Percentiles rank a stretch among this genome's conserved stretches.
Evolutionary conservation across 2,329 filamentous ascomycete species (phyloP).

Genomic region (Aureobasidium pullulans): DNA sequence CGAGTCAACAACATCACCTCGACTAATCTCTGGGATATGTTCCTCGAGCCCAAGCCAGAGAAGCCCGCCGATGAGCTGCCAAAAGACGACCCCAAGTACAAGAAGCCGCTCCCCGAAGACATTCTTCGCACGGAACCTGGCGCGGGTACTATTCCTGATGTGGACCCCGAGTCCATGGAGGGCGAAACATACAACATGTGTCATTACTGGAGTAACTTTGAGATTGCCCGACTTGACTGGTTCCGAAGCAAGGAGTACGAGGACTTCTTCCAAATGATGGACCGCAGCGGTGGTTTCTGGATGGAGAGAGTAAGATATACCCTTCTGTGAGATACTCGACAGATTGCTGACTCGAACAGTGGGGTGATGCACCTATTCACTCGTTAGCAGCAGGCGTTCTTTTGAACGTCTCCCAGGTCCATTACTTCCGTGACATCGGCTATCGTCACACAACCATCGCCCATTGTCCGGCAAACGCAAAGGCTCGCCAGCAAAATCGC

Average conservation of each 20-base stretch:
- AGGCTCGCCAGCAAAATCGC: constrained; percentile 73
- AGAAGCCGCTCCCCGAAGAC: constrained; percentile 69
- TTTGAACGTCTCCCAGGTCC: constrained; percentile 72
- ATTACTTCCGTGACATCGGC: constrained; percentile 98
- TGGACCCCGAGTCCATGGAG: constrained; percentile 91
- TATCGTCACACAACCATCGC: constrained; percentile 98
- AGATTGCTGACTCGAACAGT: constrained; percentile 52
- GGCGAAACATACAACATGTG: constrained; percentile 99
- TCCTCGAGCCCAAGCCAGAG: constrained; percentile 68
- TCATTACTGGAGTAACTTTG: constrained; percentile 99
- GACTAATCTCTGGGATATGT: constrained; percentile 98
- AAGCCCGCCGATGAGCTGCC: constrained; percentile 45
- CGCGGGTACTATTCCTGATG: constrained; percentile 63
- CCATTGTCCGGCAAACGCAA: constrained; percentile 94
- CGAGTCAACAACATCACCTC: constrained; percentile 83
- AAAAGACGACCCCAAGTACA: constrained; percentile 52
- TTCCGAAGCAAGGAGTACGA: constrained; percentile 97
- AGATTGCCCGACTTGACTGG: constrained; percentile 90
- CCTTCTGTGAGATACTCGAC: not conserved
- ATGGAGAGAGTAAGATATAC: constrained; percentile 74
- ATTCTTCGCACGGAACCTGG: constrained; percentile 69
- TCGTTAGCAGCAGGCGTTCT: constrained; percentile 90
- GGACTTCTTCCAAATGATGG: constrained; percentile 99
- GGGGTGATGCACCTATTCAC: constrained; percentile 97
- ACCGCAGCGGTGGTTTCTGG: constrained; percentile 96